These are phyloP conservation scores for Phyllosticta capitalensis DNA, from an alignment of 2,329 filamentous ascomycete species.

Conservation along the genomic window DNA sequence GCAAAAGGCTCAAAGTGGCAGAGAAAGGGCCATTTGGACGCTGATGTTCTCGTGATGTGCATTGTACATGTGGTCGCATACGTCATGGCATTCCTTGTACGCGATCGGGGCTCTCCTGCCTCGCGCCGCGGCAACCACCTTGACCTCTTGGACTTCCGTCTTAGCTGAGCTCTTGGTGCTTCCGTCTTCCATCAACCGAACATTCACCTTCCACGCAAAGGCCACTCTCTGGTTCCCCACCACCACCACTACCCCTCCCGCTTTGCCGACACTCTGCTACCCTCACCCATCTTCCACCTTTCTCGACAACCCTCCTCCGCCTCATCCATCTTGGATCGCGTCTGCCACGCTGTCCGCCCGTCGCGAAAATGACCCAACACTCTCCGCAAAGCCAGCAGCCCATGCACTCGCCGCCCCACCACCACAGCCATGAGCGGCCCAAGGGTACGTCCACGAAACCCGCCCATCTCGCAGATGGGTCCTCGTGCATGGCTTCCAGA, in stretches of 20 bases:
- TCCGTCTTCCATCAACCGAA: neutral
- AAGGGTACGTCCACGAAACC: constrained; percentile 25
- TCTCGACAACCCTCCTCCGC: neutral
- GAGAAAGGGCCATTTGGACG: neutral
- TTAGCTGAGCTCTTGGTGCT: too few species aligned
- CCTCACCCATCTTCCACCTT: neutral
- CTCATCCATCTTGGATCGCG: neutral
- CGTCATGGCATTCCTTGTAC: neutral
- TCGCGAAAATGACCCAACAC: constrained; percentile 24
- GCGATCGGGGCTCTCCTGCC: neutral
- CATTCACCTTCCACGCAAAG: neutral
- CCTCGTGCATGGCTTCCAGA: neutral
- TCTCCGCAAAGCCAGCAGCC: constrained; percentile 26
- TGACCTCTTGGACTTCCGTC: too few species aligned
- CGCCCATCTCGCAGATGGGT: neutral
- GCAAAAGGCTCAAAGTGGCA: neutral
- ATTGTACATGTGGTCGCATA: neutral
- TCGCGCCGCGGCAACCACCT: constrained; percentile 2
- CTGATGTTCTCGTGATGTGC: neutral
- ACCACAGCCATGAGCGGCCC: constrained; percentile 29
- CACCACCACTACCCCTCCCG: neutral
- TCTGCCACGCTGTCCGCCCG: neutral
- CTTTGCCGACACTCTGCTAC: neutral
- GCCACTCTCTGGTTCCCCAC: neutral
- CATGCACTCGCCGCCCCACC: constrained; percentile 22